Conservation (phyloP, 352 stramenopile genomes). For the Globisporangium solare region DNA sequence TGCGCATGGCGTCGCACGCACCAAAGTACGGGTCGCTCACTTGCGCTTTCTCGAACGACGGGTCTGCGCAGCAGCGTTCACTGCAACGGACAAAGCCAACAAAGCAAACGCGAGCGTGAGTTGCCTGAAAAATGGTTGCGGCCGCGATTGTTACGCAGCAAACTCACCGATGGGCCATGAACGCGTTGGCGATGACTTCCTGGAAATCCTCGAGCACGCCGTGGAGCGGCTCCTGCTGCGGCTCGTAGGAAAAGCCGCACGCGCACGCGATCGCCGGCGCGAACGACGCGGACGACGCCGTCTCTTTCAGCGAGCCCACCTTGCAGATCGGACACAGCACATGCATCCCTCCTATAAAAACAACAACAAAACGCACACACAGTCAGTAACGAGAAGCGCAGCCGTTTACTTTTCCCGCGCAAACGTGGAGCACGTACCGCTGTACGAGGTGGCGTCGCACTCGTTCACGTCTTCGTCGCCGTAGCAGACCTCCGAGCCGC, state of each 20-base stretch:
- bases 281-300: background rate
- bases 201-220: constrained; percentile 57
- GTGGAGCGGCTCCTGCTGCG: constrained; percentile 43
- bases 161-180: constrained; percentile 52
- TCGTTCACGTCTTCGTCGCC: constrained; percentile 8
- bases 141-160: background rate
- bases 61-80: constrained; percentile 39
- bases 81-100: constrained; percentile 16
- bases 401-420: background rate
- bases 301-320: constrained; percentile 26
- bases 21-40: constrained; percentile 9
- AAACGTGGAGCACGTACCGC: constrained; percentile 3
- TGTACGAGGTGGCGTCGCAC: background rate
- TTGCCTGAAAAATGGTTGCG: no score
- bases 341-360: constrained; percentile 11
- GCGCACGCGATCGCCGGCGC: constrained; percentile 29
- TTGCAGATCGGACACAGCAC: constrained; percentile 59
- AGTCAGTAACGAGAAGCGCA: background rate
- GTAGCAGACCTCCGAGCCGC: constrained; percentile 15
- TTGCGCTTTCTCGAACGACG: constrained; percentile 39
- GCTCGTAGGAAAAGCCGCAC: constrained; percentile 51
- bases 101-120: background rate
- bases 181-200: constrained; percentile 47
- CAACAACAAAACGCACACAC: background rate
- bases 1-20: constrained; percentile 8